Percentiles rank a stretch among this genome's conserved stretches.
Conservation (phyloP, 805 yeast genomes). For the Hanseniaspora jakobsenii region DNA sequence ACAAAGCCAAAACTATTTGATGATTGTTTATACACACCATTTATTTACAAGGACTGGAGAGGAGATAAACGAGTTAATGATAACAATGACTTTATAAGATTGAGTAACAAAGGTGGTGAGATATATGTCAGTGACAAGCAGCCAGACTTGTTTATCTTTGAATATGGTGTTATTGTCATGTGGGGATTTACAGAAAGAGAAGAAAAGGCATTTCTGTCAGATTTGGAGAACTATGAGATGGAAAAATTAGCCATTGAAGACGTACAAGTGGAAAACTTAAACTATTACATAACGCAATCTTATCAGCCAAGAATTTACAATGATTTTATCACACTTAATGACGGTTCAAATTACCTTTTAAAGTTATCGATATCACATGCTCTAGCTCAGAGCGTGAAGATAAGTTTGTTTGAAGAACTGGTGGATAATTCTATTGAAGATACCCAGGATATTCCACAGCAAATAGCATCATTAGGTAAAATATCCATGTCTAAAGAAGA, state of each 20-base stretch:
- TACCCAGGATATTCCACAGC: constrained; percentile 93
- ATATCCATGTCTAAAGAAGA: constrained; percentile 89
- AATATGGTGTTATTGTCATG: constrained; percentile 91
- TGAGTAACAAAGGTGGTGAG: constrained; percentile 93
- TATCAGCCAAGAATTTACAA: constrained; percentile 93
- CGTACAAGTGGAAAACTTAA: constrained; percentile 87
- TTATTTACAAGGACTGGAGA: constrained; percentile 68
- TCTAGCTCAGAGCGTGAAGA: constrained; percentile 87
- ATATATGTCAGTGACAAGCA: constrained; percentile 69
- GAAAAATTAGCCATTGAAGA: constrained; percentile 84
- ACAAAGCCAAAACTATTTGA: constrained; percentile 82
- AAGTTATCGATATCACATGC: constrained; percentile 92
- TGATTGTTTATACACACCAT: constrained; percentile 90
- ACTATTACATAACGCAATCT: constrained; percentile 83
- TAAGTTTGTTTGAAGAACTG: constrained; percentile 86
- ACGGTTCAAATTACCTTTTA: constrained; percentile 78
- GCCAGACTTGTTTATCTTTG: constrained; percentile 78
- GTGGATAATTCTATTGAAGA: constrained; percentile 95
- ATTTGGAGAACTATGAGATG: constrained; percentile 78
- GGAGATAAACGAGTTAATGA: constrained; percentile 34
- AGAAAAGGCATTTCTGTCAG: constrained; percentile 67
- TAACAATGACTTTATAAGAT: constrained; percentile 42
- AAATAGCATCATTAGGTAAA: constrained; percentile 87
- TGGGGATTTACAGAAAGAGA: constrained; percentile 90
- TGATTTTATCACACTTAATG: constrained; percentile 86